phyloP scores from a whole-genome alignment of 176 grass and related monocot species.

The Alloteropsis semialata region DNA sequence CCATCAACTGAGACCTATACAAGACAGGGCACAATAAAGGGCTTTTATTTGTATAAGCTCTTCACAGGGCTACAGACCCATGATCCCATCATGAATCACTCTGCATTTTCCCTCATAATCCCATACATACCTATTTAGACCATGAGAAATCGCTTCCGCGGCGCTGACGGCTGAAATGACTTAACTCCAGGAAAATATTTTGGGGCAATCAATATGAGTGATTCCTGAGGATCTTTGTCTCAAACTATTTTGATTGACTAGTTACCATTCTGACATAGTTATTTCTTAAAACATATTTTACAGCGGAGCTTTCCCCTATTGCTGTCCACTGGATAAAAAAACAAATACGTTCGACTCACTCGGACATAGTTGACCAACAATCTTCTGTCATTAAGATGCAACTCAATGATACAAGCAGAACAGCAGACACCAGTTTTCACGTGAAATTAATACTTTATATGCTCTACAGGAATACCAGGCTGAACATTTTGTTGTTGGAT shows the following conservation, averaged over 20 bases:
- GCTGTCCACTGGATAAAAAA: not conserved
- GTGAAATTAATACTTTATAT: not conserved
- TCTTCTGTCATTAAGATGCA: conserved; percentile 10
- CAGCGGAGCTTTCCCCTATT: not conserved
- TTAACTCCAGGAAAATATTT: conserved; percentile 4
- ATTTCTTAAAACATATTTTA: not conserved
- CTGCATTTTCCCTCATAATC: not conserved
- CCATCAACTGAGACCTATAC: not conserved
- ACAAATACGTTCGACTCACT: not conserved
- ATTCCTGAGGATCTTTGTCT: not conserved
- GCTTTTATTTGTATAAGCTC: not conserved
- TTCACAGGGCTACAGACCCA: not conserved
- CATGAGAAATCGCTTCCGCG: not conserved
- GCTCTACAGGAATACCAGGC: not conserved
- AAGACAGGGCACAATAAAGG: not conserved
- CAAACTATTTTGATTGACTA: not conserved
- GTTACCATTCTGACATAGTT: not conserved
- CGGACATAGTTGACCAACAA: not conserved
- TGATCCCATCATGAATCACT: conserved; percentile 11
- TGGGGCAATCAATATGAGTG: not conserved
- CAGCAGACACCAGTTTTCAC: not conserved
- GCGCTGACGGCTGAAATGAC: not conserved
- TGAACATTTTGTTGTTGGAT: not conserved
- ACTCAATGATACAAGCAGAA: not conserved
- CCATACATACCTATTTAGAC: not conserved